Conservation (phyloP, 257 asterid genomes). For the Buddleja alternifolia region DNA sequence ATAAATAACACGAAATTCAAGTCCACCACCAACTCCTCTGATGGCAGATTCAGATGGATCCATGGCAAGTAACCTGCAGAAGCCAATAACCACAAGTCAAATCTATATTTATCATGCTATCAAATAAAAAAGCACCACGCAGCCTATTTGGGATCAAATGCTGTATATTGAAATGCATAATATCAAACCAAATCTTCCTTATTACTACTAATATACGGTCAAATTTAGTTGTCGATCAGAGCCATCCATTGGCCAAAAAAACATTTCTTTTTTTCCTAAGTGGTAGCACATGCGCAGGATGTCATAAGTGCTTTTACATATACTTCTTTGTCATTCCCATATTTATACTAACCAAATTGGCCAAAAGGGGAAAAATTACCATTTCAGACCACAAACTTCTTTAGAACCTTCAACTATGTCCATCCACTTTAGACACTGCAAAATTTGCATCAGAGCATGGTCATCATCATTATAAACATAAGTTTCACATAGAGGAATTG, state of each 20-base stretch:
- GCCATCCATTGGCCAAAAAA: conserved; percentile 37
- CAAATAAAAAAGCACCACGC: conserved; percentile 4
- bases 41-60: conserved; percentile 14
- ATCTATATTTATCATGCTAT: background rate
- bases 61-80: conserved; percentile 10
- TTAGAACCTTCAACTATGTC: no score
- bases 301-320: conserved; percentile 19
- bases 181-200: conserved; percentile 32
- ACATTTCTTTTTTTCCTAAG: conserved; percentile 25
- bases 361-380: background rate
- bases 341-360: no score
- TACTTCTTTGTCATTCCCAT: background rate
- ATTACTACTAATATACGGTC: conserved; percentile 37
- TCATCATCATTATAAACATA: no score
- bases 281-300: conserved; percentile 8
- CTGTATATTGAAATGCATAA: conserved; percentile 26
- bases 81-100: conserved; percentile 14
- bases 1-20: background rate
- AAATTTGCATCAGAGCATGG: no score
- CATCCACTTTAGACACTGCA: no score
- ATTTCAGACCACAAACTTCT: background rate
- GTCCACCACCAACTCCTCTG: background rate
- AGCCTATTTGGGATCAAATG: conserved; percentile 36
- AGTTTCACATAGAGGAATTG: no score
- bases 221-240: conserved; percentile 36